Percentiles rank a stretch among this genome's conserved stretches.
Conservation (phyloP, 2,329 filamentous ascomycete genomes). For the Corynespora cassiicola region DNA sequence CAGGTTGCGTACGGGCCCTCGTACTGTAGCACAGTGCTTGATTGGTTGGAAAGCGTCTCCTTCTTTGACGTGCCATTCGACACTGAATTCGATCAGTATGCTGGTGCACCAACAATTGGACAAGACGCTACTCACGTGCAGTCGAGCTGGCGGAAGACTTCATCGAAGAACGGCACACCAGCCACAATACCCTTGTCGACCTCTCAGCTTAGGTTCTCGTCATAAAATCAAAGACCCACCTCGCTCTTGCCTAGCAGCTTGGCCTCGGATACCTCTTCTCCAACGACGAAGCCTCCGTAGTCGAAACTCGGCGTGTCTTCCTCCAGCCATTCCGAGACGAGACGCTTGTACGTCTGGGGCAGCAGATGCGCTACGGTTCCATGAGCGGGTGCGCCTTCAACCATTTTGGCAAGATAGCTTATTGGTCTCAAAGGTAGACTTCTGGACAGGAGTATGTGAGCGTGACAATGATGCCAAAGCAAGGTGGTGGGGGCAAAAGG, state of each 20-base stretch:
- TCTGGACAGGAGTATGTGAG: no score
- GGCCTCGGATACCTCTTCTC: constrained; percentile 63
- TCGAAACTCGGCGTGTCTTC: constrained; percentile 97
- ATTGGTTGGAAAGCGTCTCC: constrained; percentile 69
- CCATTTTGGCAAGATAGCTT: constrained; percentile 19
- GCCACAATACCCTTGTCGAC: constrained; percentile 74
- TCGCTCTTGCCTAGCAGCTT: constrained; percentile 64
- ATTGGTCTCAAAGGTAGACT: no score
- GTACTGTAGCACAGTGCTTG: constrained; percentile 77
- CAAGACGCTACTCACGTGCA: constrained; percentile 66
- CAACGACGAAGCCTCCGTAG: constrained; percentile 96
- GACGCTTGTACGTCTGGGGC: constrained; percentile 82
- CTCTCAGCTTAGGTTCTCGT: constrained; percentile 2
- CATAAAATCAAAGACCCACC: constrained; percentile 39
- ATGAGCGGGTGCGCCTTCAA: constrained; percentile 62
- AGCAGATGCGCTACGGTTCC: constrained; percentile 76
- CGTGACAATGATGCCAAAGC: no score
- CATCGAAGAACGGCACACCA: constrained; percentile 92
- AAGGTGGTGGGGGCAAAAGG: no score
- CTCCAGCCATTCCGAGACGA: constrained; percentile 84
- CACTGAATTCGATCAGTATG: constrained; percentile 49
- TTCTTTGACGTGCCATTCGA: constrained; percentile 86
- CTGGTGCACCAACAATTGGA: background rate
- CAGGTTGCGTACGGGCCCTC: constrained; percentile 80
- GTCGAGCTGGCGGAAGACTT: constrained; percentile 87